Percentiles rank a stretch among this genome's conserved stretches.
These are phyloP conservation scores for Fusarium chlamydosporum DNA, from an alignment of 2,329 filamentous ascomycete genomes.

Conservation along the genomic window DNA sequence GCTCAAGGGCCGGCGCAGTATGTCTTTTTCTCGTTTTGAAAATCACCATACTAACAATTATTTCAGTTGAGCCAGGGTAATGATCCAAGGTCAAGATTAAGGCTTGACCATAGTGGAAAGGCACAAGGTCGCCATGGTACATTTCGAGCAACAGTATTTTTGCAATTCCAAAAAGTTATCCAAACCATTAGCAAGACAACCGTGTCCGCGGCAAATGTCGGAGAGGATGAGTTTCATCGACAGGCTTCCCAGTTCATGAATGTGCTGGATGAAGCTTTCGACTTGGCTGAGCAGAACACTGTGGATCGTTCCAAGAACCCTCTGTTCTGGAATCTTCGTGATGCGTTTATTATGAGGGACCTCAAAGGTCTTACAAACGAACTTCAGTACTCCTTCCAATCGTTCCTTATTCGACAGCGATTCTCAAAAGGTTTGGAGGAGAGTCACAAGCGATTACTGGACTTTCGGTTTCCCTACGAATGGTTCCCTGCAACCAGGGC, in stretches of 20 bases:
- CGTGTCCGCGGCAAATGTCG: slow-evolving; percentile 48
- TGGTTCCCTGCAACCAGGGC: slow-evolving; percentile 90
- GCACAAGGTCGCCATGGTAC: slow-evolving; percentile 52
- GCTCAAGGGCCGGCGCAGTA: slow-evolving; percentile 49
- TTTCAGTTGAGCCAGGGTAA: slow-evolving; percentile 53
- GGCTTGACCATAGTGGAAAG: slow-evolving; percentile 46
- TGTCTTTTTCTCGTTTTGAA: slow-evolving; percentile 5
- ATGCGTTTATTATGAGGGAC: slow-evolving; percentile 70
- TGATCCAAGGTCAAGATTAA: slow-evolving; percentile 54
- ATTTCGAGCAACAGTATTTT: slow-evolving; percentile 55
- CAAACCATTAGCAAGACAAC: slow-evolving; percentile 43
- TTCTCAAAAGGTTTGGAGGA: slow-evolving; percentile 70
- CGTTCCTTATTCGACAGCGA: slow-evolving; percentile 69
- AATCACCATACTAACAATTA: not conserved
- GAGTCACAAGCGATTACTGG: slow-evolving; percentile 77
- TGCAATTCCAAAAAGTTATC: slow-evolving; percentile 57
- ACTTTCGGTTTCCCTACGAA: slow-evolving; percentile 89
- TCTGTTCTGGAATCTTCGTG: slow-evolving; percentile 70
- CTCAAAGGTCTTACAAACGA: slow-evolving; percentile 66
- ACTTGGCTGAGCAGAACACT: slow-evolving; percentile 58
- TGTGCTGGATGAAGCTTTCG: slow-evolving; percentile 62
- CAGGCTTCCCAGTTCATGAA: slow-evolving; percentile 63
- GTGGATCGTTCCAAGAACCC: slow-evolving; percentile 63
- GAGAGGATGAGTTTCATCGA: slow-evolving; percentile 59
- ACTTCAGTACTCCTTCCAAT: slow-evolving; percentile 77